A percentile compares a stretch with the other conserved stretches of the same genome.
phyloP scores from a whole-genome alignment of 495 filamentous ascomycete species.

The Aspergillus mulundensis region DNA sequence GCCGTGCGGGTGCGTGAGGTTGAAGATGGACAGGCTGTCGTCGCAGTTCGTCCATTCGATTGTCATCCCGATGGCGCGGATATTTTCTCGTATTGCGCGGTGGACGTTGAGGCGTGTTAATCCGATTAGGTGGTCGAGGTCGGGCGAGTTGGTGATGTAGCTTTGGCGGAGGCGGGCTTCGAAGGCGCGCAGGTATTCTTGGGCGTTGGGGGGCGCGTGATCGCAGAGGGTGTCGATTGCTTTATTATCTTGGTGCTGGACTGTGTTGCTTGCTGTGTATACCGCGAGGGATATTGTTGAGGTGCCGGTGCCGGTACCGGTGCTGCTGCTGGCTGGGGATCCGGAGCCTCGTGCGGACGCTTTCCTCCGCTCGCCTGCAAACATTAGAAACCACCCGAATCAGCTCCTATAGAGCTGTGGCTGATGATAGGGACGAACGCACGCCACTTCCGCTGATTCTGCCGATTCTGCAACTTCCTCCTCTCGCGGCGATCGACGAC shows the following conservation, averaged over 20 bases:
- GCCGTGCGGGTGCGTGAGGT: too few species aligned
- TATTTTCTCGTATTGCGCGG: constrained; percentile 17
- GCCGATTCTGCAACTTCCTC: constrained; percentile 17
- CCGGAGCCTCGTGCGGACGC: neutral
- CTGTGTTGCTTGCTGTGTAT: too few species aligned
- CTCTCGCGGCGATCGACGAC: constrained; percentile 12
- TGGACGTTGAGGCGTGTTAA: constrained; percentile 15
- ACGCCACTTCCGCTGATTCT: constrained; percentile 19
- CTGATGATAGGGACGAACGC: neutral
- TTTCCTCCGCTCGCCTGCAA: neutral
- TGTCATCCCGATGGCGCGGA: constrained; percentile 15
- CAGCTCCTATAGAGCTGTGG: too few species aligned
- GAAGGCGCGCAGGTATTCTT: neutral
- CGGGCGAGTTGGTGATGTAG: constrained; percentile 3
- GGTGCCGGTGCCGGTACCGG: too few species aligned
- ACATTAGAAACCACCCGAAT: too few species aligned
- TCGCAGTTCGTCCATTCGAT: constrained; percentile 4
- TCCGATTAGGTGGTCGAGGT: constrained; percentile 12
- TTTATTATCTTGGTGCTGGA: neutral
- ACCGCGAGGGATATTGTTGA: too few species aligned
- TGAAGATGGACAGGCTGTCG: constrained; percentile 13
- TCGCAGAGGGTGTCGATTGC: neutral
- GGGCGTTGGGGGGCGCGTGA: neutral
- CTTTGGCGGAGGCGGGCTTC: constrained; percentile 4
- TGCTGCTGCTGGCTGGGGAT: too few species aligned